Percentiles rank a stretch among this genome's conserved stretches.
Conservation (phyloP, 129 eudicot species). For the Centella asiatica region DNA sequence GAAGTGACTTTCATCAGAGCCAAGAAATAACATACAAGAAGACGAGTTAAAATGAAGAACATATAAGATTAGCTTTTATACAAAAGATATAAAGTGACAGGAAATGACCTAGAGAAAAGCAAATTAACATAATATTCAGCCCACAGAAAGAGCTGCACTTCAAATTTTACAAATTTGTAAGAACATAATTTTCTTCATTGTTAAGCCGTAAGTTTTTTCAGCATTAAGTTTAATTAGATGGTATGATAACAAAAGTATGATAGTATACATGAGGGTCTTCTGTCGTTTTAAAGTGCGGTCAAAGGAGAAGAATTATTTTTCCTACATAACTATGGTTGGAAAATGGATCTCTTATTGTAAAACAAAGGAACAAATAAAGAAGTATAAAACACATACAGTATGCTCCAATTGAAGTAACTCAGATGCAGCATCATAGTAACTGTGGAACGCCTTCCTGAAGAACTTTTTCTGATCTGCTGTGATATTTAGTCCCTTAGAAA, state of each 20-base stretch:
- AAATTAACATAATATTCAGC: no score
- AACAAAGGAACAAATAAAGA: constrained; percentile 9
- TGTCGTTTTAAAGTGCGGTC: no score
- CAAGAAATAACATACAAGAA: not conserved
- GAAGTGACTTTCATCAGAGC: constrained; percentile 57
- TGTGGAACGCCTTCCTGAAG: constrained; percentile 72
- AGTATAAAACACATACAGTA: constrained; percentile 43
- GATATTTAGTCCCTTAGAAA: constrained; percentile 73
- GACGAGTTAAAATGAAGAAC: not conserved
- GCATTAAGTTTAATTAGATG: no score
- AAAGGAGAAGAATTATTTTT: no score
- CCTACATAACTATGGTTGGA: no score
- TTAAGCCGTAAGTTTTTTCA: no score
- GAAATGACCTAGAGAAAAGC: not conserved
- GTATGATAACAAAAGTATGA: no score
- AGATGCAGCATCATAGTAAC: constrained; percentile 69
- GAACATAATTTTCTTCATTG: no score
- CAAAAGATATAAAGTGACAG: not conserved
- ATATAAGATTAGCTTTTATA: not conserved
- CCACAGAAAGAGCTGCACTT: not conserved
- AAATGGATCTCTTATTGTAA: no score
- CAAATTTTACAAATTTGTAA: no score
- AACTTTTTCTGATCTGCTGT: constrained; percentile 73
- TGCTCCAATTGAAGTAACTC: constrained; percentile 84
- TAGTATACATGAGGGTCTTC: no score